phyloP scores from a whole-genome alignment of 1,139 yeast species.

The Pichia sp. region DNA sequence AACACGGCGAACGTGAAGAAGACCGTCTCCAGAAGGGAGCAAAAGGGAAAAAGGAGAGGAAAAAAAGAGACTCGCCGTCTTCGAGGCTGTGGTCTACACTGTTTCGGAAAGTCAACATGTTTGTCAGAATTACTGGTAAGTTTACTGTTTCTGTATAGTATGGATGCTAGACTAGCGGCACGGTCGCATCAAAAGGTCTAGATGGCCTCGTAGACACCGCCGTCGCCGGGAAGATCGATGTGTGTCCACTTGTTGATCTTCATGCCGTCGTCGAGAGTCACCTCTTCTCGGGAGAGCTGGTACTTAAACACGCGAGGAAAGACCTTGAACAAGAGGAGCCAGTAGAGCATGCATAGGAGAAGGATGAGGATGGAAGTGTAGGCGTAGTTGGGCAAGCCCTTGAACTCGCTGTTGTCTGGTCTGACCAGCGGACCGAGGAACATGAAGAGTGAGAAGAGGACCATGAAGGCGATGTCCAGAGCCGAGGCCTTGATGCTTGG shows the following conservation, averaged over 20 bases:
- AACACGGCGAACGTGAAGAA: too few relatives aligned
- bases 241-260: conserved; percentile 42
- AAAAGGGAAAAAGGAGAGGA: neutral
- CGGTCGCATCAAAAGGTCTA: neutral
- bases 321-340: conserved; percentile 43
- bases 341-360: conserved; percentile 39
- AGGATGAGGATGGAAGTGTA: conserved; percentile 28
- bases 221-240: neutral
- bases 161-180: too few relatives aligned
- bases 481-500: conserved; percentile 46
- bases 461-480: conserved; percentile 39
- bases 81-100: neutral
- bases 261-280: conserved; percentile 45
- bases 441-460: conserved; percentile 39
- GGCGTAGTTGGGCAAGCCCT: conserved; percentile 36
- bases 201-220: conserved; percentile 5
- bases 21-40: neutral
- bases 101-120: too few relatives aligned
- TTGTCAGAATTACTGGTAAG: too few relatives aligned
- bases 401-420: conserved; percentile 33
- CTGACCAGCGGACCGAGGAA: conserved; percentile 43
- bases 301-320: conserved; percentile 42
- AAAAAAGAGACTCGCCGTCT: neutral
- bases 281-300: conserved; percentile 35
- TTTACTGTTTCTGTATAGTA: too few relatives aligned